Conservation (phyloP, 2,329 filamentous ascomycete genomes). For the Cephalotrichum gorgonifer region DNA sequence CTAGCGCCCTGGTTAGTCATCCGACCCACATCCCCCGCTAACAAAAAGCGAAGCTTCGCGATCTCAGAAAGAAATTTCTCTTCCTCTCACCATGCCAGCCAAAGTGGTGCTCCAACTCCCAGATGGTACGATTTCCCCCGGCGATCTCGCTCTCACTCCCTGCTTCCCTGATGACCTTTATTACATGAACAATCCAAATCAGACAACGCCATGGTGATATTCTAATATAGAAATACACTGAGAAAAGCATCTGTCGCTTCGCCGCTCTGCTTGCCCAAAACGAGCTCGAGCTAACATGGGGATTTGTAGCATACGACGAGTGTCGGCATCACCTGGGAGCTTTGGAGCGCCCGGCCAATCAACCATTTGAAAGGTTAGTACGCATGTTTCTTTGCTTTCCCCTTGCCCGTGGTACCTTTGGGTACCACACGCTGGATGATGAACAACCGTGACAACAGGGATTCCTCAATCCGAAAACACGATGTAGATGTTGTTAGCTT, state of each 20-base stretch:
- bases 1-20: constrained; percentile 2
- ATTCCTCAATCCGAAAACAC: constrained; percentile 60
- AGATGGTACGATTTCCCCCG: constrained; percentile 19
- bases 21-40: not conserved
- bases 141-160: constrained; percentile 1
- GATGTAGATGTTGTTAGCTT: constrained; percentile 51
- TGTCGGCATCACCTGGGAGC: not conserved
- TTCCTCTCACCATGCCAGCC: constrained; percentile 2
- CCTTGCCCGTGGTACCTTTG: constrained; percentile 5
- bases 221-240: constrained; percentile 45
- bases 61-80: not conserved
- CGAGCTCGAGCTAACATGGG: not conserved
- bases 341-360: not conserved
- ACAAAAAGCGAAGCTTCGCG: not conserved
- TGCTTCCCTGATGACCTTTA: constrained; percentile 31
- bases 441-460: constrained; percentile 51
- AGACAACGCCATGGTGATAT: constrained; percentile 47
- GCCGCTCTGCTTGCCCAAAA: not conserved
- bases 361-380: not conserved
- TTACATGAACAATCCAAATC: constrained; percentile 51
- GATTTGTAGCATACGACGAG: not conserved
- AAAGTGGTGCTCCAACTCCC: not conserved
- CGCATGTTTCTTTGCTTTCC: constrained; percentile 10
- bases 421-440: constrained; percentile 35
- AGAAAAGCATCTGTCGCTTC: constrained; percentile 25